Percentiles rank a stretch among this genome's conserved stretches.
Evolutionary conservation across 2,329 filamentous ascomycete genomes (phyloP).

Genomic region (Xylariaceae sp.): DNA sequence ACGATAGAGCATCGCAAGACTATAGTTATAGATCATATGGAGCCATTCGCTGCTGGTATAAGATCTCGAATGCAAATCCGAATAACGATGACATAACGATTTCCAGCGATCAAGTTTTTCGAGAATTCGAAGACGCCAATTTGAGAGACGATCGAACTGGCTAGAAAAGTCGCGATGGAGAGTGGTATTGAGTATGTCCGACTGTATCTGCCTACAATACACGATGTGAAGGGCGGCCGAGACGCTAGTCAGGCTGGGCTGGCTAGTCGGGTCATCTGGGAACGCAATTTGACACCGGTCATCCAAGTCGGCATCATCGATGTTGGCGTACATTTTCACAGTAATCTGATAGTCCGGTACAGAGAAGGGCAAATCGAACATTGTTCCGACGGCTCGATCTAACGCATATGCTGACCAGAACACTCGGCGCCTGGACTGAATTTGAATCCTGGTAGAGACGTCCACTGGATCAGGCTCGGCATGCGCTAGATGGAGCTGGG

Average conservation of each 20-base stretch:
- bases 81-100: conserved; percentile 15
- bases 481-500: conserved; percentile 22
- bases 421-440: conserved; percentile 23
- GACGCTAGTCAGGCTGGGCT: conserved; percentile 14
- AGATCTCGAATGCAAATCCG: conserved; percentile 16
- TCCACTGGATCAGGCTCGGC: conserved; percentile 10
- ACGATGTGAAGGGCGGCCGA: conserved; percentile 25
- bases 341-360: conserved; percentile 26
- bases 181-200: conserved; percentile 21
- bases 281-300: conserved; percentile 5
- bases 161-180: conserved; percentile 19
- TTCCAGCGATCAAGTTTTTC: conserved; percentile 22
- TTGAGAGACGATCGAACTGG: conserved; percentile 13
- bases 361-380: conserved; percentile 22
- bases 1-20: conserved; percentile 23
- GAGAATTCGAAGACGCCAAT: conserved; percentile 21
- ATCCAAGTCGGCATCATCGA: conserved; percentile 22
- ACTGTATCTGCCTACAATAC: conserved; percentile 23
- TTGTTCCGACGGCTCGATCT: conserved; percentile 23
- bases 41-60: conserved; percentile 23
- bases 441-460: conserved; percentile 5
- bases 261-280: conserved; percentile 8
- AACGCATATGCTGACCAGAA: conserved; percentile 29
- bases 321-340: conserved; percentile 19
- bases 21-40: conserved; percentile 28